Conservation (phyloP, 164 flowering plant species). For the Umbilicus rupestris region DNA sequence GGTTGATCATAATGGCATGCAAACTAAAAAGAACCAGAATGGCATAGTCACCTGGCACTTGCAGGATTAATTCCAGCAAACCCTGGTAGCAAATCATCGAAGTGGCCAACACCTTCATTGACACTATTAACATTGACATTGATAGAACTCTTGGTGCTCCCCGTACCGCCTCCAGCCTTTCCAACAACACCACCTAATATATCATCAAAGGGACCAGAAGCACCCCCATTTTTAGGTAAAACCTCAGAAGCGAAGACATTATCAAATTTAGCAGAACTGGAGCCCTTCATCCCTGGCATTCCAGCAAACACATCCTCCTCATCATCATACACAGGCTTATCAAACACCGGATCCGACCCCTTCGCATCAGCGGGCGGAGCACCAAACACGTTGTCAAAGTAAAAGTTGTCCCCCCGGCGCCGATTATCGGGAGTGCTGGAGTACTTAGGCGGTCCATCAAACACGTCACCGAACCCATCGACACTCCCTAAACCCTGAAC, state of each 20-base stretch:
- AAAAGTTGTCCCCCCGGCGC: conserved; percentile 8
- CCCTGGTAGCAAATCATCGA: conserved; percentile 22
- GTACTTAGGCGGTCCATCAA: conserved; percentile 38
- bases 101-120: conserved; percentile 6
- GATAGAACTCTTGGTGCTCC: conserved; percentile 16
- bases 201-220: not conserved
- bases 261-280: conserved; percentile 10
- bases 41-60: conserved; percentile 14
- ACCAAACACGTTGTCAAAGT: conserved; percentile 15
- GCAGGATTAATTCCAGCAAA: conserved; percentile 31
- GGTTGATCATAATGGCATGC: too few species aligned
- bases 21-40: not conserved
- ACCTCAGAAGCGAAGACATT: conserved; percentile 12
- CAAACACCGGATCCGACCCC: conserved; percentile 5
- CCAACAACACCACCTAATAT: not conserved
- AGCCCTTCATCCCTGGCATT: conserved; percentile 5
- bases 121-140: conserved; percentile 13
- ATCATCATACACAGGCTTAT: conserved; percentile 14
- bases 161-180: not conserved
- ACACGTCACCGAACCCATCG: conserved; percentile 29
- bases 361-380: conserved; percentile 7
- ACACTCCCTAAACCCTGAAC: not conserved
- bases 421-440: conserved; percentile 10
- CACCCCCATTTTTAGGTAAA: conserved; percentile 5
- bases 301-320: conserved; percentile 17